A percentile compares a stretch with the other conserved stretches of the same genome.
Evolutionary conservation across 139 green algal genomes (phyloP).

Genomic region (Chlamydomonas sp.): DNA sequence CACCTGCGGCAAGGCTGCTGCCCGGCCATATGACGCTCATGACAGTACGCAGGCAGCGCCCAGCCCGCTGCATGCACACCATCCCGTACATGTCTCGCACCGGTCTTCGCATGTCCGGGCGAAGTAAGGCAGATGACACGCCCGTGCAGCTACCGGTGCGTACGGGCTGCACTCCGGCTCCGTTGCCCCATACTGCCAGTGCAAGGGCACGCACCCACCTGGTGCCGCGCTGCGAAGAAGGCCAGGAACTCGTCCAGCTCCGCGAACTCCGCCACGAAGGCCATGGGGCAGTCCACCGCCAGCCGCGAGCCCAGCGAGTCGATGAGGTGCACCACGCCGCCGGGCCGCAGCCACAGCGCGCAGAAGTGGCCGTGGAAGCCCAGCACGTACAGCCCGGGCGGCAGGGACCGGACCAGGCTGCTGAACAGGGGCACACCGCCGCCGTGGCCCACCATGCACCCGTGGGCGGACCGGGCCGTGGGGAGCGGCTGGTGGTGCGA

Average conservation of each 20-base stretch:
- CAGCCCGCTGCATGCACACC: too few species aligned
- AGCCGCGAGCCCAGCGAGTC: constrained; percentile 25
- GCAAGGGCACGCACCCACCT: background rate
- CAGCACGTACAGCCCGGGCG: constrained; percentile 25
- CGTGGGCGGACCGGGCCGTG: too few species aligned
- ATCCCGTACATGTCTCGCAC: too few species aligned
- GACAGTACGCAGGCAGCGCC: too few species aligned
- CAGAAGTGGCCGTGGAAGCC: constrained; percentile 31
- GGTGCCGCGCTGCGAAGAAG: constrained; percentile 24
- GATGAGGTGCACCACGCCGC: constrained; percentile 12
- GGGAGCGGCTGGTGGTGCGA: too few species aligned
- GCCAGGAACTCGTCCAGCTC: background rate
- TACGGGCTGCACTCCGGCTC: too few species aligned
- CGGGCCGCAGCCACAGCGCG: constrained; percentile 32
- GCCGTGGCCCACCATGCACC: background rate
- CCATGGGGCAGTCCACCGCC: constrained; percentile 29
- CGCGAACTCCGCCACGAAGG: constrained; percentile 27
- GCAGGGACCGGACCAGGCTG: background rate
- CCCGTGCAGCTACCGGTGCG: too few species aligned
- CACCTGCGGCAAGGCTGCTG: too few species aligned
- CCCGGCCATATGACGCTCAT: too few species aligned
- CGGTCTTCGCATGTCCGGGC: too few species aligned
- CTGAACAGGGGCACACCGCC: constrained; percentile 6
- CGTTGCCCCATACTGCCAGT: too few species aligned
- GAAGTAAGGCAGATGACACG: too few species aligned